phyloP scores from a whole-genome alignment of 768 basidiomycete species.

The Mycena haematopus region DNA sequence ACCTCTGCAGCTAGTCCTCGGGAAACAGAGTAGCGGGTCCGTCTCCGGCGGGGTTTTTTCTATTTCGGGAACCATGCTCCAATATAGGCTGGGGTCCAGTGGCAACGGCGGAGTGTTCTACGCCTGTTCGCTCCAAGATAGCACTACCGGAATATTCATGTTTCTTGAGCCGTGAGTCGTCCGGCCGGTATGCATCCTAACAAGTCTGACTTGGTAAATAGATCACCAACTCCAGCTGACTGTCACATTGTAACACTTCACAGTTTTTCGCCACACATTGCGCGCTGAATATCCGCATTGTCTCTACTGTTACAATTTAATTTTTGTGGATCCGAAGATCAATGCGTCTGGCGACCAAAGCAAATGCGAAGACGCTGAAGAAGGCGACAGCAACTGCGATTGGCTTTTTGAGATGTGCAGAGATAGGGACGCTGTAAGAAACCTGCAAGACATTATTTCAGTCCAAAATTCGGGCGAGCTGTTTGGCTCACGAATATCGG shows the following conservation, averaged over 20 bases:
- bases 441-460: slow-evolving; percentile 56
- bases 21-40: slow-evolving; percentile 41
- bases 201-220: slow-evolving; percentile 25
- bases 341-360: slow-evolving; percentile 50
- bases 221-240: slow-evolving; percentile 43
- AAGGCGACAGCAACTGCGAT: slow-evolving; percentile 76
- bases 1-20: slow-evolving; percentile 56
- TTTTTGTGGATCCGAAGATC: slow-evolving; percentile 56
- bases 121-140: slow-evolving; percentile 42
- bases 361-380: slow-evolving; percentile 65
- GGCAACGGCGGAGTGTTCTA: slow-evolving; percentile 56
- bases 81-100: slow-evolving; percentile 50
- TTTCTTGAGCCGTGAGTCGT: slow-evolving; percentile 51
- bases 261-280: slow-evolving; percentile 41
- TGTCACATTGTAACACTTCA: slow-evolving; percentile 53
- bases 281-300: slow-evolving; percentile 26
- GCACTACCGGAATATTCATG: slow-evolving; percentile 54
- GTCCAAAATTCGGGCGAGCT: not conserved
- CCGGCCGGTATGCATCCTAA: slow-evolving; percentile 1
- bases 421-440: slow-evolving; percentile 81
- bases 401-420: slow-evolving; percentile 89
- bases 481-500: slow-evolving; percentile 76
- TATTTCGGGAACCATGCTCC: slow-evolving; percentile 62
- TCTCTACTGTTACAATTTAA: slow-evolving; percentile 39
- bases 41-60: slow-evolving; percentile 51